These are phyloP conservation scores for Kondoa subrosea DNA, from an alignment of 768 basidiomycete species.

Conservation along the genomic window DNA sequence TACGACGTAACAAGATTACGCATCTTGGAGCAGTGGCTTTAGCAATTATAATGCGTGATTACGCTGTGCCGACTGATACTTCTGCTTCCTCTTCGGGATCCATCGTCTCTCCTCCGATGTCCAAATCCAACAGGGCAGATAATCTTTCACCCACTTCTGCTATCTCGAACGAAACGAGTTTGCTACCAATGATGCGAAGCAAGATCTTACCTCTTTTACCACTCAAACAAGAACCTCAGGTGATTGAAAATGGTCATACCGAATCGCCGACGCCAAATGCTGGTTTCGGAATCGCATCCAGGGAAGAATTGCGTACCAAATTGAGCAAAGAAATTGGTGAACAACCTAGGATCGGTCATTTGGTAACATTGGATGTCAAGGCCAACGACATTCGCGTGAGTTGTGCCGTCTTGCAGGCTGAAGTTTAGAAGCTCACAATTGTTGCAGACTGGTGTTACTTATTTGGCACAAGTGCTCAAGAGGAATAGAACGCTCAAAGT, in stretches of 20 bases:
- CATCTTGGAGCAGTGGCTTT: slow-evolving; percentile 74
- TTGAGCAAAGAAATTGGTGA: slow-evolving; percentile 71
- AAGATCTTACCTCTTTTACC: not conserved
- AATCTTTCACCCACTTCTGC: not conserved
- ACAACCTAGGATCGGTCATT: slow-evolving; percentile 62
- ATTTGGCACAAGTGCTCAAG: slow-evolving; percentile 87
- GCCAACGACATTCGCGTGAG: slow-evolving; percentile 81
- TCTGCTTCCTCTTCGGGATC: slow-evolving; percentile 29
- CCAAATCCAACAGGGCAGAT: not conserved
- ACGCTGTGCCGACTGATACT: slow-evolving; percentile 49
- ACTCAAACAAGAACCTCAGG: slow-evolving; percentile 9
- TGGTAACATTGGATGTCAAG: slow-evolving; percentile 76
- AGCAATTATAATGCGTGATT: slow-evolving; percentile 91
- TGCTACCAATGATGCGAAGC: not conserved
- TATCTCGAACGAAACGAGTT: not conserved
- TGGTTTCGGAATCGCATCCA: slow-evolving; percentile 22
- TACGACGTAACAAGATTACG: slow-evolving; percentile 73
- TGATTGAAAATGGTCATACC: slow-evolving; percentile 1
- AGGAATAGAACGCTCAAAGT: slow-evolving; percentile 89
- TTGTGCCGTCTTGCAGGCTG: slow-evolving; percentile 10
- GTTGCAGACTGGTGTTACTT: slow-evolving; percentile 53
- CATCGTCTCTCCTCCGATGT: slow-evolving; percentile 12
- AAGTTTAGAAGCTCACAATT: not conserved
- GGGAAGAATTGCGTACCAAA: slow-evolving; percentile 39
- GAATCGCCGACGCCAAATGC: no score